Evolutionary conservation across 2,329 filamentous ascomycete species (phyloP).

Genomic region (Scedosporium boydii): DNA sequence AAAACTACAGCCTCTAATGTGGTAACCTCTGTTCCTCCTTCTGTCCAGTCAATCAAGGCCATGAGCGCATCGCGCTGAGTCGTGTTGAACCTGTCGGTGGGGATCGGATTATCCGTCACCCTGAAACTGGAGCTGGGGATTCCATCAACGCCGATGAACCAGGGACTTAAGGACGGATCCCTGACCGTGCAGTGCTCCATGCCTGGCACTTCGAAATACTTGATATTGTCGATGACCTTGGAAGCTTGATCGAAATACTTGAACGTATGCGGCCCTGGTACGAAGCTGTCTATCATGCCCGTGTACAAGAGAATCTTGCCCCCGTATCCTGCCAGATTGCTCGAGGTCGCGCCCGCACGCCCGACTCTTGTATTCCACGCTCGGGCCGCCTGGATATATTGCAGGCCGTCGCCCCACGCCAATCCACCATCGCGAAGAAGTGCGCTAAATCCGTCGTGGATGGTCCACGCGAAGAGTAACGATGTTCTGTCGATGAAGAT

Average conservation of each 20-base stretch:
- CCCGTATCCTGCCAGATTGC: conserved; percentile 24
- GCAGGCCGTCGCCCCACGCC: background rate
- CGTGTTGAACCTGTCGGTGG: conserved; percentile 25
- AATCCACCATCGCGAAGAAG: conserved; percentile 19
- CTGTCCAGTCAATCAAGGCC: conserved; percentile 27
- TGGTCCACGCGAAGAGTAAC: too few relatives aligned
- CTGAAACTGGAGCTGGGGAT: background rate
- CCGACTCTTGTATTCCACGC: background rate
- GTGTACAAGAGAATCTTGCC: conserved; percentile 35
- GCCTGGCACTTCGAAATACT: conserved; percentile 37
- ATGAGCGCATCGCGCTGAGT: conserved; percentile 26
- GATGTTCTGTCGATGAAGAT: too few relatives aligned
- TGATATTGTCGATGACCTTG: conserved; percentile 16
- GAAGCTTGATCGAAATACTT: conserved; percentile 31
- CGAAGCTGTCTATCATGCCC: conserved; percentile 27
- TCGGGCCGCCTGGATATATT: background rate
- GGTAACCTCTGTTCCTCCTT: conserved; percentile 18
- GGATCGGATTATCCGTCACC: conserved; percentile 8
- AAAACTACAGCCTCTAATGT: too few relatives aligned
- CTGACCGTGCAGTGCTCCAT: conserved; percentile 40
- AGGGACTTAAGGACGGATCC: conserved; percentile 22
- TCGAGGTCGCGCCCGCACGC: conserved; percentile 21
- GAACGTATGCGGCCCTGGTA: conserved; percentile 24
- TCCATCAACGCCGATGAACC: conserved; percentile 26
- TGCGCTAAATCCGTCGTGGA: too few relatives aligned